Evolutionary conservation across 2,329 filamentous ascomycete species (phyloP), one percentile per base, ranked within the genome.

Genomic region (Trichoderma semiorbis): DNA sequence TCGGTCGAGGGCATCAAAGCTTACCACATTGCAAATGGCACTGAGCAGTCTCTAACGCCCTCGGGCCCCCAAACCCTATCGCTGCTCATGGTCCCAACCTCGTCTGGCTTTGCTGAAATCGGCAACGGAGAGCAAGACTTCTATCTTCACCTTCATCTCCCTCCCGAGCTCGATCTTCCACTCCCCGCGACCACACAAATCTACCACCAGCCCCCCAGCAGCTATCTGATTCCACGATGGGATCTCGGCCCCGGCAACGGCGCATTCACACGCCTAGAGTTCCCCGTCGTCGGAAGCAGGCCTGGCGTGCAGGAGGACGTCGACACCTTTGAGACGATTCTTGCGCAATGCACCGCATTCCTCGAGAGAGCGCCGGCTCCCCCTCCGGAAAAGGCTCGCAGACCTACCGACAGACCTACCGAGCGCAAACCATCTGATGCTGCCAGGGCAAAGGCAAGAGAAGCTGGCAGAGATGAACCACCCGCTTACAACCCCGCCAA

Each of bases 291-390:
- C 28, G 93, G 93, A 24, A 90, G 86, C 73, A 90, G 93, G 39
- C 85, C 88, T 39, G 91, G 93, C 30, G 88, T 93, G 1, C 94
- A 98, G 80, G 95, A 98, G 80, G 95, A 98, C 80, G 87, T 97
- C 55, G 94, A 98, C 79, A 98, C 95, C 0, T 98, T 98, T 78
- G 95, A 98, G 85, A 98, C 95, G 3, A 98, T 98, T 75, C 87
- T 98, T 65, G 95, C 95, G n/a, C 94, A 98, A 83, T 98, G 95
- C 82, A 98, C 95, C 2, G 93, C 95, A 2, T 98, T 99, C 80
- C 88, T 97, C 5, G 95, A 98, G 81, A 90, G 94, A 58, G 91
- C 93, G 11, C 86, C 91, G 53, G 90, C 93, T 18, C 72, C 72
- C 5, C 90, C 88, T 32, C 78, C 32, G 7, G 64, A 67, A 24